Conservation (phyloP, 139 green algal genomes). For the Mychonastes homosphaera region DNA sequence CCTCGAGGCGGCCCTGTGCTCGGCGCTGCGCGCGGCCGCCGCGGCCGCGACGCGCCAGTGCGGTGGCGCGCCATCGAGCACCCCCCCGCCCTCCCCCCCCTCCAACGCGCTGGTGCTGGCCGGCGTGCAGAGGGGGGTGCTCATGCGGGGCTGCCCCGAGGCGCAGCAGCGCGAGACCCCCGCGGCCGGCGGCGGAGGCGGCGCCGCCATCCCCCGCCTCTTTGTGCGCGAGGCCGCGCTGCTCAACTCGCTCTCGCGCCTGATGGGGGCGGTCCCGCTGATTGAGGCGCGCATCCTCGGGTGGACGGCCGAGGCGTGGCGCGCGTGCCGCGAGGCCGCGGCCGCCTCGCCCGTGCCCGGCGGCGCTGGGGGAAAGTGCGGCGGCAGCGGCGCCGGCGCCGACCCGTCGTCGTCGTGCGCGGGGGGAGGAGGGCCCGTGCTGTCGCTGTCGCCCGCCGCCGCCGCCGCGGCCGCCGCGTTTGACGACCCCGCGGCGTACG, state of each 20-base stretch:
- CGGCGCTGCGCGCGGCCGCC: conserved; percentile 26
- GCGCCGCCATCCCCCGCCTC: no score
- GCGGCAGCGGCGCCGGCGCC: conserved; percentile 1
- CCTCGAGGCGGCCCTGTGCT: conserved; percentile 34
- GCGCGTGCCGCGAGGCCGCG: conserved; percentile 38
- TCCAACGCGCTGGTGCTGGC: no score
- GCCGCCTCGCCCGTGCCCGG: conserved; percentile 29
- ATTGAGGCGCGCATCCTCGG: conserved; percentile 31
- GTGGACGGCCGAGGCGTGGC: conserved; percentile 20
- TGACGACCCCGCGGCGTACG: background rate
- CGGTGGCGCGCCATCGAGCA: no score
- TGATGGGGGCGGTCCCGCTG: conserved; percentile 36
- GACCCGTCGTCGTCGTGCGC: background rate
- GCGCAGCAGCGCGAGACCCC: no score
- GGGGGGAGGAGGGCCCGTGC: conserved; percentile 1
- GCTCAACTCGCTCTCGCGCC: conserved; percentile 40
- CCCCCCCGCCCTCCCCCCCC: no score
- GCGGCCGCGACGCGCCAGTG: conserved; percentile 27
- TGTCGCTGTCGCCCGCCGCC: no score
- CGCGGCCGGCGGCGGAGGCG: no score
- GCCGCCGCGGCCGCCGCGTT: no score
- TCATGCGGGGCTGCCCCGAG: no score
- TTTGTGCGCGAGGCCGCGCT: conserved; percentile 37
- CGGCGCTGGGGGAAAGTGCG: conserved; percentile 25
- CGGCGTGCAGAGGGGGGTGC: no score